Evolutionary conservation across 352 stramenopile species (phyloP), one percentile per base, ranked within the genome.

Genomic region (Blastocystis sp.): DNA sequence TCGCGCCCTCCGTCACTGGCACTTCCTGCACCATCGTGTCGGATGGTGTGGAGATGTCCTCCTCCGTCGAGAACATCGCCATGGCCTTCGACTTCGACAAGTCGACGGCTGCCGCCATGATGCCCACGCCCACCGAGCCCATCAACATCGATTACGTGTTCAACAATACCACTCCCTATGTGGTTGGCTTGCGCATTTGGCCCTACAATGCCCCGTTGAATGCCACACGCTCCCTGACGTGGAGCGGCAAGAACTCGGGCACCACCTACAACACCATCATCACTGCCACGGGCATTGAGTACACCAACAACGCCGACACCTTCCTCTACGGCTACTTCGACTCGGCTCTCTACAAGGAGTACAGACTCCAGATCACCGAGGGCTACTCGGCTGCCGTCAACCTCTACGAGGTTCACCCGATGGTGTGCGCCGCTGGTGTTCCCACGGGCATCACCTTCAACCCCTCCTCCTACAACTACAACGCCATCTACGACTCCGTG

Each of bases 41-140:
- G 0, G 21, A 52, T 1, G 64, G 19, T 3, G 4, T 38, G 24
- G 43, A n/a, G 43, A 38, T 21, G 24, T 66, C 71, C 14, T 19
- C 40, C 10, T 81, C 71, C 7, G 28, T 10, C 40, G 71, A 54
- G 66, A 54, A 45, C 3, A 81, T 21, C 21, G 21, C 71, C 28
- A 63, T 43, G 24, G 52, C 59, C 17, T 81, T 81, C 40, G 52
- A 81, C 48, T 81, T 57, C 11, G 45, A n/a, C 34, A 81, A 81
- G 71, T n/a, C 7, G 7, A 60, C 38, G 28, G 28, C 57, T 81
- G 66, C n/a, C 43, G 38, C 11, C 43, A 24, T 24, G 24, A 48
- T 14, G 45, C 7, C 21, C 28, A 66, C 71, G 19, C 43, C 52
- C 9, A 19, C 6, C 14, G 21, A 21, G 10, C 40, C 43, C 45